Conservation (phyloP, 306 rosid species). For the Casuarina equisetifolia region DNA sequence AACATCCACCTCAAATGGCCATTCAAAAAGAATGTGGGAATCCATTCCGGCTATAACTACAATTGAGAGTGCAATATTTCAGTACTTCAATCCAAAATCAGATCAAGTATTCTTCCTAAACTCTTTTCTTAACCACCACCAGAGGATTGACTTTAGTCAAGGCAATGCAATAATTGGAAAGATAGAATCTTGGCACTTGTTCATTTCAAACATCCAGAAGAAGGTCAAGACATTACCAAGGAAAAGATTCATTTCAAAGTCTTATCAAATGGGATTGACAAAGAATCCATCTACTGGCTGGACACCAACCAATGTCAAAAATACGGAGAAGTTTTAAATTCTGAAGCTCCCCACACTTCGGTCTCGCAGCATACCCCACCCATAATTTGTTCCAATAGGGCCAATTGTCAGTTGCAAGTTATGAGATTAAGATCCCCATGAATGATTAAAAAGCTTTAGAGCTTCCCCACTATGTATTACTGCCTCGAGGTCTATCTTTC, state of each 20-base stretch:
- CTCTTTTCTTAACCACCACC: not conserved
- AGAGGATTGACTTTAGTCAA: not conserved
- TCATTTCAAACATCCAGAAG: not conserved
- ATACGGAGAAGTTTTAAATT: not conserved
- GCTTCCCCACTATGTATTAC: not conserved
- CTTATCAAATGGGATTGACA: not conserved
- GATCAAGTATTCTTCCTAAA: not conserved
- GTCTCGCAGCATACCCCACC: not conserved
- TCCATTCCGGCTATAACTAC: not conserved
- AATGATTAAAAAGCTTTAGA: not conserved
- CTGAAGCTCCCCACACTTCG: not conserved
- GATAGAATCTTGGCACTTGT: not conserved
- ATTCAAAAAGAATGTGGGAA: conserved; percentile 1
- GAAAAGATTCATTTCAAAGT: not conserved
- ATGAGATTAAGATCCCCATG: not conserved
- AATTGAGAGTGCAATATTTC: not conserved
- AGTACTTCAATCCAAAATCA: not conserved
- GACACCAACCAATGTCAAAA: not conserved
- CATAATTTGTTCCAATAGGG: not conserved
- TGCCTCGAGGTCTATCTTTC: not conserved
- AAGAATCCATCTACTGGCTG: not conserved
- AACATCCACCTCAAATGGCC: not conserved
- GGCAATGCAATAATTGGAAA: not conserved
- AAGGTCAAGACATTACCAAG: not conserved
- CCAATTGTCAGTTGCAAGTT: not conserved